phyloP scores from a whole-genome alignment of 2,329 filamentous ascomycete species.

The Ascochyta lentis region DNA sequence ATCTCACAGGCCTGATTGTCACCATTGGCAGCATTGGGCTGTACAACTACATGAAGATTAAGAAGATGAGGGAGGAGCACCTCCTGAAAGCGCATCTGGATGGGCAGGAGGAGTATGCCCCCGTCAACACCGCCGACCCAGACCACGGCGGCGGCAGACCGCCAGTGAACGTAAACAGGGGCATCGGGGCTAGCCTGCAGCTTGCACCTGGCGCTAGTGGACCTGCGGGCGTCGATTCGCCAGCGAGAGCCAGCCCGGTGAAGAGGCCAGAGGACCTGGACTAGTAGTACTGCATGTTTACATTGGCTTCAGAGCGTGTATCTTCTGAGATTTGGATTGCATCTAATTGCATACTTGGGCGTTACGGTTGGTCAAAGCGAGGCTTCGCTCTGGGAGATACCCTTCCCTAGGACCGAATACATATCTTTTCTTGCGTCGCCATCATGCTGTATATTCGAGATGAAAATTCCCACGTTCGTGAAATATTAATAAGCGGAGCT shows the following conservation, averaged over 20 bases:
- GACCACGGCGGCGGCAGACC: constrained; percentile 27
- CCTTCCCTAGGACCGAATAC: constrained; percentile 10
- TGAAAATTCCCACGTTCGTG: not conserved
- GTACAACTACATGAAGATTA: constrained; percentile 96
- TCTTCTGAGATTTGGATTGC: constrained; percentile 6
- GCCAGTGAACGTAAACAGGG: constrained; percentile 26
- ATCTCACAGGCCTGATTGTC: constrained; percentile 83
- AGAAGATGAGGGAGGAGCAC: constrained; percentile 83
- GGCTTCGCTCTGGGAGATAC: constrained; percentile 11
- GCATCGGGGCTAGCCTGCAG: constrained; percentile 47
- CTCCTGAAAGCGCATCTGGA: constrained; percentile 54
- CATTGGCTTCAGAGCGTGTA: constrained; percentile 5
- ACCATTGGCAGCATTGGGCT: constrained; percentile 85
- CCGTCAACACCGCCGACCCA: constrained; percentile 42
- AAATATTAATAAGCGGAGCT: not conserved
- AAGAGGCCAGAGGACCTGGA: constrained; percentile 57
- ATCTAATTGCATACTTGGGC: constrained; percentile 27
- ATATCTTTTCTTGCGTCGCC: constrained; percentile 9
- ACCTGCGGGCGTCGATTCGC: constrained; percentile 29
- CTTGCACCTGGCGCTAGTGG: constrained; percentile 38
- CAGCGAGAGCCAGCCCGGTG: constrained; percentile 48
- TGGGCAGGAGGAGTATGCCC: constrained; percentile 49
- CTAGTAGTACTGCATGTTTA: constrained; percentile 21
- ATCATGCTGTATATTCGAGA: not conserved
- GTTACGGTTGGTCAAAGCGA: constrained; percentile 11